Percentiles rank a stretch among this genome's conserved stretches.
phyloP scores from a whole-genome alignment of 176 grass and related monocot species.

The Dendrocalamus sinicus region DNA sequence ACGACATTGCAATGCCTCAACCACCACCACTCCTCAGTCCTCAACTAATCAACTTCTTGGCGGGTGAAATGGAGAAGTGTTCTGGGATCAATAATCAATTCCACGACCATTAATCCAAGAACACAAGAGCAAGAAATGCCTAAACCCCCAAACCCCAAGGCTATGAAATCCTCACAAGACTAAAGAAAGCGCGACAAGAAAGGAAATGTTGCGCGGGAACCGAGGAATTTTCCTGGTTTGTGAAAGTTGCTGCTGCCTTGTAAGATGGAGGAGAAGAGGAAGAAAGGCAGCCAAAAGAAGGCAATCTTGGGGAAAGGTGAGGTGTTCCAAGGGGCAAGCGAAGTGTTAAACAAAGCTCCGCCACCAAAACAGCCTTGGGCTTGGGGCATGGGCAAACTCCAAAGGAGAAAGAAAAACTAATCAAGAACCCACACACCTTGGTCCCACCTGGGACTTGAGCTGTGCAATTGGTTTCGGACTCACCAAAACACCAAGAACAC shows the following conservation, averaged over 20 bases:
- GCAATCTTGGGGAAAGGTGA: neutral
- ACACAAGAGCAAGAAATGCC: constrained; percentile 30
- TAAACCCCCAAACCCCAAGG: constrained; percentile 29
- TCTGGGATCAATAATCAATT: constrained; percentile 9
- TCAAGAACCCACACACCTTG: constrained; percentile 12
- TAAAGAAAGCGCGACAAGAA: neutral
- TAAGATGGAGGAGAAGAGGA: constrained; percentile 4
- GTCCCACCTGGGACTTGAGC: constrained; percentile 28
- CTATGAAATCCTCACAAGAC: neutral
- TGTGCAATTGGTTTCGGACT: neutral
- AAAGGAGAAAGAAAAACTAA: neutral
- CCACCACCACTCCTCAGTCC: neutral
- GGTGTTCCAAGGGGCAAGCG: neutral
- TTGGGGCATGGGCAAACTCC: constrained; percentile 33
- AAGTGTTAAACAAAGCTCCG: constrained; percentile 27
- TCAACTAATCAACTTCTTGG: constrained; percentile 11
- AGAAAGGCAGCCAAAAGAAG: constrained; percentile 3
- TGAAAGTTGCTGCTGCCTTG: neutral
- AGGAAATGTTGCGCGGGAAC: neutral
- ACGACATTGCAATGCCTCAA: constrained; percentile 54
- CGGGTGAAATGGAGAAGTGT: constrained; percentile 6
- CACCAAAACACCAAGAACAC: constrained; percentile 32
- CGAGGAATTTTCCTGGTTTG: neutral
- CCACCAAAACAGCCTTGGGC: constrained; percentile 28
- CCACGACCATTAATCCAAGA: constrained; percentile 37